Base-by-base conservation (phyloP, 441 rosid species). In the Metrosideros polymorpha region DNA sequence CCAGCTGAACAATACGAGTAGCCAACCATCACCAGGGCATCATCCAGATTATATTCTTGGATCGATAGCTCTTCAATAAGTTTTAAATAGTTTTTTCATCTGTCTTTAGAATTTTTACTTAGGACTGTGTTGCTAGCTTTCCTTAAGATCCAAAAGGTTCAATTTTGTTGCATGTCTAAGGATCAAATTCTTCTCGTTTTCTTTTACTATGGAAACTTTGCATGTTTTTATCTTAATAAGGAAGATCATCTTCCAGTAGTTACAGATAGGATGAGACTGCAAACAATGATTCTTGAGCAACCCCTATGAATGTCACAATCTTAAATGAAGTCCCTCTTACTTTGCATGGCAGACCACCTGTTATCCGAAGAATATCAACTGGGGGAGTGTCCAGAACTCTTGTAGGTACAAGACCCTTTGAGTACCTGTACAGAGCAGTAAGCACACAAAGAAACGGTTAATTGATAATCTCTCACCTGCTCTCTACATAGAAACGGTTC, bases 301-400 rank as follows among this genome's bases (percentile, higher is more conserved):
- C 79, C 79, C n/a, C 79, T 35, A 22, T 71, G 79, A 35, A 71
- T 71, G 27, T 39, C 47, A 22, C 2, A 71, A 71, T 71, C 47
- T 22, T 24, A 61, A 39, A n/a, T 54, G 24, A 45, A 43, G 56
- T 59, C 59, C 83, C 51, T 66, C 90, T 88, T 93, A 94, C 95
- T 93, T 93, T 85, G 91, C 93, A 90, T 59, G 98, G 95, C 87
- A 96, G 97, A 85, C 97, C 95, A 84, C 91, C 95, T 29, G 93
- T 94, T 84, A 88, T 91, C 85, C 89, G 89, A 55, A 96, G 93
- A 85, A 88, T 86, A 83, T 93, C 92, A 53, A 94, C 90, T 25
- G 97, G 91, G 87, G 93, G 91, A 86, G 97, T 93, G 90, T 96
- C 98, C 86, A 95, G 90, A 87, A 96, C 98, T 90, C 94, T 88